Percentiles rank a stretch among this genome's conserved stretches.
Conservation (phyloP, 768 basidiomycete genomes). For the Russula foetens region DNA sequence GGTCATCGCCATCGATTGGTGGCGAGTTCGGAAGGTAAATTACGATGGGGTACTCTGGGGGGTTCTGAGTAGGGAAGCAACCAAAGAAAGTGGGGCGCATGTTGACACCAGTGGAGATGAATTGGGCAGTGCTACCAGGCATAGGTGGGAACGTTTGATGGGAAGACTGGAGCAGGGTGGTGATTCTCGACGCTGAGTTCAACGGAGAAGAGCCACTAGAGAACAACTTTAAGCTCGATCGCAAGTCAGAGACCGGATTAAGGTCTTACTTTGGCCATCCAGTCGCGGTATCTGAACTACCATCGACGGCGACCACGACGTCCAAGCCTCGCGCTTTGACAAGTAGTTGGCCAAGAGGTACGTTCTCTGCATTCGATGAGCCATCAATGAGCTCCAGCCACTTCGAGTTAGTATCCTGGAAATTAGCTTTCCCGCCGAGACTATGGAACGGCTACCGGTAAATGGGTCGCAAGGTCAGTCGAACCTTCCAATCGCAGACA, state of each 20-base stretch:
- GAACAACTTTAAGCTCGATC: not conserved
- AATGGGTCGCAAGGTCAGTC: not conserved
- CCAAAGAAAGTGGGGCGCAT: slow-evolving; percentile 74
- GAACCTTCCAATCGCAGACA: not conserved
- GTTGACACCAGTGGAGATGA: slow-evolving; percentile 54
- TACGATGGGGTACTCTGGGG: slow-evolving; percentile 55
- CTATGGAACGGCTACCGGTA: slow-evolving; percentile 39
- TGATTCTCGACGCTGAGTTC: slow-evolving; percentile 36
- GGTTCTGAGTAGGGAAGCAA: slow-evolving; percentile 44
- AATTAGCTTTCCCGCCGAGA: slow-evolving; percentile 35
- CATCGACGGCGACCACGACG: slow-evolving; percentile 69
- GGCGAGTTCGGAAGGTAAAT: slow-evolving; percentile 75
- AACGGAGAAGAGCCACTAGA: slow-evolving; percentile 47
- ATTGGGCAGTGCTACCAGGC: slow-evolving; percentile 42
- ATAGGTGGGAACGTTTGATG: slow-evolving; percentile 62
- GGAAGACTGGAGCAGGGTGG: slow-evolving; percentile 36
- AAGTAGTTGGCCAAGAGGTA: slow-evolving; percentile 65
- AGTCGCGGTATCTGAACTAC: slow-evolving; percentile 45
- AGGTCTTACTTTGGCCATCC: slow-evolving; percentile 58
- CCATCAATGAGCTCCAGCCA: slow-evolving; percentile 67
- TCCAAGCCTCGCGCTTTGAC: slow-evolving; percentile 63
- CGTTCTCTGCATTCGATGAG: slow-evolving; percentile 56
- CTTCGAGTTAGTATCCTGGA: slow-evolving; percentile 42
- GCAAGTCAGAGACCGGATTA: not conserved
- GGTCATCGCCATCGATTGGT: slow-evolving; percentile 50